Percentiles rank a stretch among this genome's conserved stretches.
These are phyloP conservation scores for Urostyla sp. DNA, from an alignment of 73 alveolate species.

Conservation along the genomic window DNA sequence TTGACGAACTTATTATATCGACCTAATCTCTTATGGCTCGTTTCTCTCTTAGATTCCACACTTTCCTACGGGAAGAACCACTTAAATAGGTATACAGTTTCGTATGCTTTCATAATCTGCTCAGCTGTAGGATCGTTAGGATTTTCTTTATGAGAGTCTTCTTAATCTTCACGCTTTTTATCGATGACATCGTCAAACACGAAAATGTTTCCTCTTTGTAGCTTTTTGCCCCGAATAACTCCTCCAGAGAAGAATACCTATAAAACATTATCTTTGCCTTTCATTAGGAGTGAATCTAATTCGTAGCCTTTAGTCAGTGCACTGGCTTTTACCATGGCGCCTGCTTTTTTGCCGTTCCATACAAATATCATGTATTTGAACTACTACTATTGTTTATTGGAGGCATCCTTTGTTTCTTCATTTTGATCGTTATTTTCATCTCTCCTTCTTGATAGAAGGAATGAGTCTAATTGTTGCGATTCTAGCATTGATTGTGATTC, in stretches of 20 bases:
- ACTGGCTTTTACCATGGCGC: constrained; percentile 87
- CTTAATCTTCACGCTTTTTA: not conserved
- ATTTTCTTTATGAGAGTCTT: constrained; percentile 31
- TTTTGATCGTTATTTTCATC: constrained; percentile 34
- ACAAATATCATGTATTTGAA: constrained; percentile 95
- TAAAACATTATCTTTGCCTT: constrained; percentile 74
- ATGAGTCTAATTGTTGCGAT: constrained; percentile 80
- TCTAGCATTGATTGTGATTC: constrained; percentile 57
- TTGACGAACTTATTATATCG: no score
- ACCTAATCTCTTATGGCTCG: no score
- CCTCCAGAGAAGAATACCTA: constrained; percentile 90
- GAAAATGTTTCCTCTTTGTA: constrained; percentile 79
- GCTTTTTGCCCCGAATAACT: constrained; percentile 86
- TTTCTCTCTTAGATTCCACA: no score
- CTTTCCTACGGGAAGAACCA: constrained; percentile 83
- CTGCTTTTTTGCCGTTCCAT: constrained; percentile 97
- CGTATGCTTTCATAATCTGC: constrained; percentile 81
- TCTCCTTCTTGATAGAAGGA: constrained; percentile 79
- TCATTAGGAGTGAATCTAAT: constrained; percentile 76
- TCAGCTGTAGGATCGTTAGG: constrained; percentile 81
- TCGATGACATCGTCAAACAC: constrained; percentile 59
- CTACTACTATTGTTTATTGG: constrained; percentile 33
- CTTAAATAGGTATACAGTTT: constrained; percentile 91
- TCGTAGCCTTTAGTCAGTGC: constrained; percentile 96
- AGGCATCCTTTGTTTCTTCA: constrained; percentile 53